These are phyloP conservation scores for Aureobasidium sp. DNA, from an alignment of 2,329 filamentous ascomycete species.

Conservation along the genomic window DNA sequence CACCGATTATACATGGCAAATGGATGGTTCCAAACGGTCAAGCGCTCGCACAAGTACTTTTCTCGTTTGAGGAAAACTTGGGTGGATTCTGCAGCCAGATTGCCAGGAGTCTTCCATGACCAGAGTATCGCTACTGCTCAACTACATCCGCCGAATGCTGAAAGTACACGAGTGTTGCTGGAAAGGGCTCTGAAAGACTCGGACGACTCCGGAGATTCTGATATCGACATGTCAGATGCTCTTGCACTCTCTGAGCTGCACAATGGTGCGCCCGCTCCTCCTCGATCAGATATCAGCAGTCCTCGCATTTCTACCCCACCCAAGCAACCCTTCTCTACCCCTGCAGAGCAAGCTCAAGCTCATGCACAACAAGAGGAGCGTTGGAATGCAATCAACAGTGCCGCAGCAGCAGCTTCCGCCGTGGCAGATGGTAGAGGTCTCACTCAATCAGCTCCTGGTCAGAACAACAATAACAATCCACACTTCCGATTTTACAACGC, in stretches of 20 bases:
- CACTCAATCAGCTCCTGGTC: neutral
- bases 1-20: constrained; percentile 50
- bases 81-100: constrained; percentile 26
- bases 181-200: constrained; percentile 32
- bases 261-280: constrained; percentile 18
- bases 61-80: constrained; percentile 46
- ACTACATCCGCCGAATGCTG: constrained; percentile 35
- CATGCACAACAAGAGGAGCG: constrained; percentile 26
- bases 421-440: constrained; percentile 21
- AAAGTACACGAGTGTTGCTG: constrained; percentile 37
- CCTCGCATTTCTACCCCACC: constrained; percentile 20
- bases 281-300: constrained; percentile 26
- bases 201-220: constrained; percentile 29
- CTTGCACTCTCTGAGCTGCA: neutral
- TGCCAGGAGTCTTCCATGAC: constrained; percentile 27
- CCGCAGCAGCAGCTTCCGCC: constrained; percentile 24
- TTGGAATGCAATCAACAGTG: constrained; percentile 36
- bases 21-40: constrained; percentile 49
- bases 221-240: constrained; percentile 32
- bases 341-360: constrained; percentile 14
- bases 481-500: constrained; percentile 7
- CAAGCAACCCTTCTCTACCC: constrained; percentile 22
- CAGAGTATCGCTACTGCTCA: constrained; percentile 28
- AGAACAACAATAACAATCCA: constrained; percentile 13
- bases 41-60: constrained; percentile 50